Conservation (phyloP, 108 stramenopile genomes). For the Bacterosira constricta region DNA sequence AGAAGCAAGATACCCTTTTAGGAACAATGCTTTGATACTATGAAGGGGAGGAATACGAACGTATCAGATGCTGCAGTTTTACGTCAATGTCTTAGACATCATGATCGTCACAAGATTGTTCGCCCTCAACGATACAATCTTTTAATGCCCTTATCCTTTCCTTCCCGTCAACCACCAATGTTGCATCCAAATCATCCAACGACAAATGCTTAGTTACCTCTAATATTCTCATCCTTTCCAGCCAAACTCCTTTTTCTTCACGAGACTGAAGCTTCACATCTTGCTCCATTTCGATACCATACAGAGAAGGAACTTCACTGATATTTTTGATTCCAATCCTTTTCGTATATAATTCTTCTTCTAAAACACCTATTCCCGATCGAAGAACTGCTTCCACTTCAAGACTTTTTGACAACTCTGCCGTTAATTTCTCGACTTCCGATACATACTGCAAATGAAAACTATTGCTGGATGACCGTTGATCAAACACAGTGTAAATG, state of each 20-base stretch:
- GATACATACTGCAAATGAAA: background rate
- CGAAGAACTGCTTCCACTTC: conserved; percentile 10
- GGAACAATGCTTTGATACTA: too few relatives aligned
- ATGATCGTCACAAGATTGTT: background rate
- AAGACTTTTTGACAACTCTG: background rate
- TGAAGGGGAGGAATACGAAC: too few relatives aligned
- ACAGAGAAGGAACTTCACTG: background rate
- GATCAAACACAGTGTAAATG: background rate
- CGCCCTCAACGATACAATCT: background rate
- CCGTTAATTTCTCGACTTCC: background rate
- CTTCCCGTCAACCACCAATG: background rate
- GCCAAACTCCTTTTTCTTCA: background rate
- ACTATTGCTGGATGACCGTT: background rate
- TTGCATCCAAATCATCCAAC: background rate
- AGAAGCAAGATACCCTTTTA: too few relatives aligned
- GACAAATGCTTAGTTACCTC: background rate
- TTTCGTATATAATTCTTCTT: background rate
- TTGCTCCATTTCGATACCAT: background rate
- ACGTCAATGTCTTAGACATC: background rate
- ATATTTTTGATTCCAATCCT: background rate
- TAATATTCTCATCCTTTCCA: background rate
- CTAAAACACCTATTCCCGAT: background rate
- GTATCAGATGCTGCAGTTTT: too few relatives aligned
- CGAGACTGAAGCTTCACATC: background rate
- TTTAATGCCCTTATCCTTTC: background rate